Conservation (phyloP, 2,329 filamentous ascomycete species). For the Talaromyces albobiverticillius region DNA sequence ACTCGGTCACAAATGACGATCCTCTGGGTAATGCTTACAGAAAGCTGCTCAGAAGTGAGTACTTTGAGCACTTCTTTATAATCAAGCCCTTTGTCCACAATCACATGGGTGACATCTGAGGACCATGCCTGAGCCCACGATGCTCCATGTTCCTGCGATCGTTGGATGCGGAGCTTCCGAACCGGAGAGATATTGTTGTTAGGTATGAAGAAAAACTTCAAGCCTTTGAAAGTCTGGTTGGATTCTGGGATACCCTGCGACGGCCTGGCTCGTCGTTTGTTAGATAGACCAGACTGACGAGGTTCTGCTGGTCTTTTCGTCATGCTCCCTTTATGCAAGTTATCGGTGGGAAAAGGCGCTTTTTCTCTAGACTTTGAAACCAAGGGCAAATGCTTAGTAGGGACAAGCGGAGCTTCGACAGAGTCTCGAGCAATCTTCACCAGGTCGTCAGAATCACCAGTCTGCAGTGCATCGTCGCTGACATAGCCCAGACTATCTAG, state of each 20-base stretch:
- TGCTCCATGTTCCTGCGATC: conserved; percentile 72
- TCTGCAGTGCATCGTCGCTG: conserved; percentile 24
- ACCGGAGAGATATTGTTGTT: conserved; percentile 69
- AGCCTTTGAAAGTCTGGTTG: conserved; percentile 57
- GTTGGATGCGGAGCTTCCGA: conserved; percentile 69
- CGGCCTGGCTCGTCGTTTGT: conserved; percentile 29
- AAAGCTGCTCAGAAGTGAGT: conserved; percentile 49
- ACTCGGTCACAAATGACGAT: background rate
- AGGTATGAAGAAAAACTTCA: conserved; percentile 76
- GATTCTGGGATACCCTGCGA: conserved; percentile 50
- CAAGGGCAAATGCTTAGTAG: background rate
- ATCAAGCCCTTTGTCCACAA: conserved; percentile 68
- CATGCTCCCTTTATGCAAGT: background rate
- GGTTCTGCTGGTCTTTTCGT: conserved; percentile 2
- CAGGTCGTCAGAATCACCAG: background rate
- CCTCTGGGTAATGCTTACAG: conserved; percentile 37
- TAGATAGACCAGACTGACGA: background rate
- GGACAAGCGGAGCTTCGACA: background rate
- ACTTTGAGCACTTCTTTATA: conserved; percentile 63
- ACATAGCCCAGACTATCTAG: conserved; percentile 32
- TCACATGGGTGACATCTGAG: conserved; percentile 66
- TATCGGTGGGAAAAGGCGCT: background rate
- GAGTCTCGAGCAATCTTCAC: background rate
- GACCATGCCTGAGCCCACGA: conserved; percentile 61
- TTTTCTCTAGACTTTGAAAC: background rate